A percentile compares a stretch with the other conserved stretches of the same genome.
phyloP scores from a whole-genome alignment of 2,329 filamentous ascomycete species.

The Diaporthe ampelina region DNA sequence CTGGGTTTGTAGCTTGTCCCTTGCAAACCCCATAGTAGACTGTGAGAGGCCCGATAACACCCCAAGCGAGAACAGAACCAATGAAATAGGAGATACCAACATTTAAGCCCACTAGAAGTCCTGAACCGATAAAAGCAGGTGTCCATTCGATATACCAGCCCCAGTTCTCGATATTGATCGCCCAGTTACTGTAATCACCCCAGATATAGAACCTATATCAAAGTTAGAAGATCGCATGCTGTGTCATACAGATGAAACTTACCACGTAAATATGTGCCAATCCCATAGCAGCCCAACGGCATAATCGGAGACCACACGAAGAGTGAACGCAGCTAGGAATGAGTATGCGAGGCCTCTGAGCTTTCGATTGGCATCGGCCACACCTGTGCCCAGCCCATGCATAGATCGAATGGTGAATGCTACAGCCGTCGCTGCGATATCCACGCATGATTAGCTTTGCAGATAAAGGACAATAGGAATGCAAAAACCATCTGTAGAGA shows the following conservation, averaged over 20 bases:
- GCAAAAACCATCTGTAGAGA: no score
- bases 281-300: neutral
- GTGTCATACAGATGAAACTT: neutral
- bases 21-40: no score
- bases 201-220: neutral
- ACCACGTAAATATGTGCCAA: neutral
- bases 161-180: neutral
- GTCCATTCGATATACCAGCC: no score
- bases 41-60: no score
- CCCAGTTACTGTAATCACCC: neutral
- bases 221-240: neutral
- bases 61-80: no score
- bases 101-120: no score
- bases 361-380: neutral
- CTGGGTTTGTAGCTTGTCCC: no score
- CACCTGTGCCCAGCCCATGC: neutral
- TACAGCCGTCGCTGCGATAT: neutral
- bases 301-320: neutral
- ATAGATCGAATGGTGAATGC: neutral
- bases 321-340: neutral
- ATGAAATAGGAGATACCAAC: no score
- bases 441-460: neutral
- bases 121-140: no score
- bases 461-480: neutral
- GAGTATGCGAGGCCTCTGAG: neutral